phyloP scores from a whole-genome alignment of 2,329 filamentous ascomycete genomes.

The Aspergillus sp. region DNA sequence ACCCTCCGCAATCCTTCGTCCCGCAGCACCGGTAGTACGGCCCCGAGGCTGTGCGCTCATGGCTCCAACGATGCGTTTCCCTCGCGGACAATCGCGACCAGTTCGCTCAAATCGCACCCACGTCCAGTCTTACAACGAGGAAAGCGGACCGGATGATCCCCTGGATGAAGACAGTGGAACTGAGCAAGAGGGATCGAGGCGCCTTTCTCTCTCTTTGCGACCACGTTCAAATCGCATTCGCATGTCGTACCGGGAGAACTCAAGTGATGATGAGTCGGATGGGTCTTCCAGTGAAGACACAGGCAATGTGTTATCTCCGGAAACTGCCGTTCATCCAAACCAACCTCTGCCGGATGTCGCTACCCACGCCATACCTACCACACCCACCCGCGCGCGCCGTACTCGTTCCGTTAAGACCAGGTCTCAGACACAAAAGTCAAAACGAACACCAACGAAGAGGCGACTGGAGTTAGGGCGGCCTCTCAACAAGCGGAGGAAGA shows the following conservation, averaged over 20 bases:
- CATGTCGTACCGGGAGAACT: constrained; percentile 35
- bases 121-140: constrained; percentile 40
- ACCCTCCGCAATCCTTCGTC: constrained; percentile 6
- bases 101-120: constrained; percentile 36
- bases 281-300: constrained; percentile 13
- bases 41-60: constrained; percentile 20
- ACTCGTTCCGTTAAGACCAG: constrained; percentile 19
- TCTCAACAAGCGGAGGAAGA: constrained; percentile 27
- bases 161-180: constrained; percentile 15
- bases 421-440: constrained; percentile 22
- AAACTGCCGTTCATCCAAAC: neutral
- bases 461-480: constrained; percentile 21
- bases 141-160: constrained; percentile 33
- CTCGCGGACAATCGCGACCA: constrained; percentile 29
- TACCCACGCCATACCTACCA: constrained; percentile 5
- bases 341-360: constrained; percentile 12
- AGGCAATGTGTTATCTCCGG: constrained; percentile 12
- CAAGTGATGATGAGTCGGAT: constrained; percentile 30
- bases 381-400: constrained; percentile 13
- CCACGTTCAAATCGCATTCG: constrained; percentile 29
- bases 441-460: constrained; percentile 14
- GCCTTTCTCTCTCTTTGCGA: constrained; percentile 29
- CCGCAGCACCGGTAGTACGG: constrained; percentile 11
- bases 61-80: constrained; percentile 25
- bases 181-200: constrained; percentile 15